Evolutionary conservation across 73 alveolate genomes (phyloP).

Genomic region (Paramecium octaurelia): DNA sequence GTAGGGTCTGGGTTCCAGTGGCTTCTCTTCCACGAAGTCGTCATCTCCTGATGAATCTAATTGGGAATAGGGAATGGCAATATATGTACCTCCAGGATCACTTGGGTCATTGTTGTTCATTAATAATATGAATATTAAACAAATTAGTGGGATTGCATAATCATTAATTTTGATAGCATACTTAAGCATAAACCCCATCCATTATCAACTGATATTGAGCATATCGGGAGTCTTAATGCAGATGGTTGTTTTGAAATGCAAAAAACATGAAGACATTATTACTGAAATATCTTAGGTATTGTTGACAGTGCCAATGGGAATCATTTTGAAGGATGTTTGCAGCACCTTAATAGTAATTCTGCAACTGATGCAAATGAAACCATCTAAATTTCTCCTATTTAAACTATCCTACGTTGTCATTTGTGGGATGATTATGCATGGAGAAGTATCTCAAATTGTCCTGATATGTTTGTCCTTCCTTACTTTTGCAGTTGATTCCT

Average conservation of each 20-base stretch:
- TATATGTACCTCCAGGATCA: not conserved
- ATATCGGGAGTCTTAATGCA: not conserved
- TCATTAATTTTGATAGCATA: not conserved
- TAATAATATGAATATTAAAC: not conserved
- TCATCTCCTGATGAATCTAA: not conserved
- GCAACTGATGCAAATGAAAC: not conserved
- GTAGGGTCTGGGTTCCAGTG: not conserved
- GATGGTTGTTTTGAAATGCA: not conserved
- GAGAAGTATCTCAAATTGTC: not conserved
- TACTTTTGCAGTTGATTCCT: not conserved
- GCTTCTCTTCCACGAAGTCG: constrained; percentile 12
- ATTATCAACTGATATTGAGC: not conserved
- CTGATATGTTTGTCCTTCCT: not conserved
- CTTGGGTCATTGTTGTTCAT: not conserved
- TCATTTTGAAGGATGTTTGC: not conserved
- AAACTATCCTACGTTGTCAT: not conserved
- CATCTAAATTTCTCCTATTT: not conserved
- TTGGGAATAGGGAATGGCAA: not conserved
- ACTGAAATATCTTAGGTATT: not conserved
- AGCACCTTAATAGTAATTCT: not conserved
- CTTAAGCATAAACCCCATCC: not conserved
- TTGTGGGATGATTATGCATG: not conserved
- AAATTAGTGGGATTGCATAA: constrained; percentile 18
- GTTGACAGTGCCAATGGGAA: not conserved
- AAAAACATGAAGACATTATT: not conserved